These are phyloP conservation scores for Trichoderma parareesei DNA, from an alignment of 495 filamentous ascomycete species.

Conservation along the genomic window DNA sequence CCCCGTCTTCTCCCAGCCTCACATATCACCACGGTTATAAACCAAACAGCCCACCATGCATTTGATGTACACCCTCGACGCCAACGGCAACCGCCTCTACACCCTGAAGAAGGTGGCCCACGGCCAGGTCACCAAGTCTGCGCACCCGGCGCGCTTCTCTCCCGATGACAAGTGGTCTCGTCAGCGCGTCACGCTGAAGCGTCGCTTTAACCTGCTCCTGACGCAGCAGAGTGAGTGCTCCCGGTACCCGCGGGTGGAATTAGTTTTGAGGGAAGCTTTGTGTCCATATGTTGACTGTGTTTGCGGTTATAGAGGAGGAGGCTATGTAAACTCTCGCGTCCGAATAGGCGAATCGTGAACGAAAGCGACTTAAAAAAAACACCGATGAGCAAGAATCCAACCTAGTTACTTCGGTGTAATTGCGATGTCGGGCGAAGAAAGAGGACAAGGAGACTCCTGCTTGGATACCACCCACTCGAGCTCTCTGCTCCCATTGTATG, in stretches of 20 bases:
- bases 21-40: no score
- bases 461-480: no score
- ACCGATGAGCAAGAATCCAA: no score
- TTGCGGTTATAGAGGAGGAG: neutral
- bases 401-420: no score
- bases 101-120: slow-evolving; percentile 75
- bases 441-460: no score
- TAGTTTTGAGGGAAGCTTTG: neutral
- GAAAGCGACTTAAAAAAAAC: neutral
- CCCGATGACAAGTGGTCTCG: slow-evolving; percentile 97
- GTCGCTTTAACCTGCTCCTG: slow-evolving; percentile 77
- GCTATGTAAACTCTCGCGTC: neutral
- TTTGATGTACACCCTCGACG: slow-evolving; percentile 79
- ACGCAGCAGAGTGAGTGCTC: slow-evolving; percentile 68
- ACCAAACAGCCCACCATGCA: slow-evolving; percentile 48
- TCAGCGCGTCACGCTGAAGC: slow-evolving; percentile 88
- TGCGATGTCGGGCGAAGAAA: no score
- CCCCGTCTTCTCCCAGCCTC: neutral
- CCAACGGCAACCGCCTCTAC: slow-evolving; percentile 75
- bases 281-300: neutral
- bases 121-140: slow-evolving; percentile 83
- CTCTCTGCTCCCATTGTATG: no score
- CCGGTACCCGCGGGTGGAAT: neutral
- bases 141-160: slow-evolving; percentile 93
- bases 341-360: neutral